Conservation (phyloP, 306 rosid genomes). For the Acmispon strigosus region DNA sequence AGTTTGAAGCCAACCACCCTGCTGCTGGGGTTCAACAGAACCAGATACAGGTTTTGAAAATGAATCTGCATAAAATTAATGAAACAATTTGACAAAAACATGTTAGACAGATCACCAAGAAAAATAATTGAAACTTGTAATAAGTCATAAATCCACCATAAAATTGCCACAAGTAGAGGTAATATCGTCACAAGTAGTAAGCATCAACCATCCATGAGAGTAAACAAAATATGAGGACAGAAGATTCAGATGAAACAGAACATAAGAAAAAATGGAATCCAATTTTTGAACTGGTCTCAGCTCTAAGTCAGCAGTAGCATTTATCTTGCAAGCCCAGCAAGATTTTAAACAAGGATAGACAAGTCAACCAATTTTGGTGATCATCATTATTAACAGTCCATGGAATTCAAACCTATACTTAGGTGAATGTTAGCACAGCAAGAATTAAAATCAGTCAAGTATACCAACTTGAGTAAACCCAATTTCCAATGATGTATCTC, state of each 20-base stretch:
- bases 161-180: background rate
- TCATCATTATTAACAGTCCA: background rate
- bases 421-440: background rate
- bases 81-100: constrained; percentile 11
- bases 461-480: background rate
- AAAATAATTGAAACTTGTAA: background rate
- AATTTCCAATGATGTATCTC: background rate
- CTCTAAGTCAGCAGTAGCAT: background rate
- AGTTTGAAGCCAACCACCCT: constrained; percentile 67
- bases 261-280: background rate
- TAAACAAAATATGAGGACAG: background rate
- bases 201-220: background rate
- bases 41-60: constrained; percentile 83
- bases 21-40: constrained; percentile 79
- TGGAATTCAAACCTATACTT: background rate
- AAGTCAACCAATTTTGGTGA: background rate
- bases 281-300: background rate
- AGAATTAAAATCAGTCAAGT: background rate
- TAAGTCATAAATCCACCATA: background rate
- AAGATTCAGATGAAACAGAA: background rate
- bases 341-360: background rate
- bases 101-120: background rate
- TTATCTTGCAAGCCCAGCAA: background rate
- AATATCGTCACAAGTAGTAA: background rate
- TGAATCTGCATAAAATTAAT: constrained; percentile 52